Evolutionary conservation across 164 flowering plant species (phyloP).

Genomic region (Macadamia tetraphylla): DNA sequence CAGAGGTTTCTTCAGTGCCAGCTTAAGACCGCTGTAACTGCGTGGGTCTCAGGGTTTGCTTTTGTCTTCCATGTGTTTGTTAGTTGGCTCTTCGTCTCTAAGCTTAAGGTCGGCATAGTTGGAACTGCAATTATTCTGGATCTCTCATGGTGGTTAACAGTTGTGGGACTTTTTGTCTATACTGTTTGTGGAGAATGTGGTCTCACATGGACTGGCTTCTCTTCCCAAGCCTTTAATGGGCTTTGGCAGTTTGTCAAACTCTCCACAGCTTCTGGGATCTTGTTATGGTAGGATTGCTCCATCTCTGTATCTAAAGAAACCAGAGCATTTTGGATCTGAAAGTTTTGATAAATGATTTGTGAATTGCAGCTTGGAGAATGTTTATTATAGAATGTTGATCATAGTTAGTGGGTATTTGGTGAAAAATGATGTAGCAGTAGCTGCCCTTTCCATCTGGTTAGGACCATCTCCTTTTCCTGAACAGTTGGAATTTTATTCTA

Average conservation of each 20-base stretch:
- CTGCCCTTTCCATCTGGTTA: conserved; percentile 65
- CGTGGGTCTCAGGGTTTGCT: conserved; percentile 29
- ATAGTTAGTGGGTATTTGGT: conserved; percentile 41
- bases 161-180: conserved; percentile 30
- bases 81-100: conserved; percentile 35
- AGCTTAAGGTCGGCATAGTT: conserved; percentile 31
- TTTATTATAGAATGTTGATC: conserved; percentile 53
- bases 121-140: conserved; percentile 33
- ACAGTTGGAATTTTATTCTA: too few species aligned
- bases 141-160: conserved; percentile 47
- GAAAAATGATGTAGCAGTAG: conserved; percentile 39
- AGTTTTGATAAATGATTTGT: background rate
- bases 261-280: conserved; percentile 44
- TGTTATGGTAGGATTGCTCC: conserved; percentile 37
- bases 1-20: conserved; percentile 56
- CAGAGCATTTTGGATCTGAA: background rate
- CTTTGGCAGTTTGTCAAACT: conserved; percentile 45
- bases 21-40: conserved; percentile 33
- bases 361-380: conserved; percentile 55
- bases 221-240: conserved; percentile 36
- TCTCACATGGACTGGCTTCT: conserved; percentile 47
- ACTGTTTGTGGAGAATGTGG: conserved; percentile 43
- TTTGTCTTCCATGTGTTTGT: conserved; percentile 31
- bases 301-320: conserved; percentile 1
- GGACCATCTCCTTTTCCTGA: background rate